Evolutionary conservation across 192 early-diverging fungal genomes (phyloP).

Genomic region (Entomortierella lignicola): DNA sequence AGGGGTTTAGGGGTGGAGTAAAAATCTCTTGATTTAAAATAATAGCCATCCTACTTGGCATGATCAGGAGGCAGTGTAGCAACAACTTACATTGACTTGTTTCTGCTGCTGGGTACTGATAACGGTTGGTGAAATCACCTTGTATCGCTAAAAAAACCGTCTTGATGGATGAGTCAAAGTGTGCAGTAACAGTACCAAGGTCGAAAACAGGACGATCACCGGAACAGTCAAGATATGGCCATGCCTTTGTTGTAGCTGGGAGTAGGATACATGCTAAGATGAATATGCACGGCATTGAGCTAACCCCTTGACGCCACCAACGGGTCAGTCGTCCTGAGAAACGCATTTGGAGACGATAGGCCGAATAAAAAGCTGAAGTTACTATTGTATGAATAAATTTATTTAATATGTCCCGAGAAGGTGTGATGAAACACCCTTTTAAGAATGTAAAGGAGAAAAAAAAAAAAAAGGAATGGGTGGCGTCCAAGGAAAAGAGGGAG

Average conservation of each 20-base stretch:
- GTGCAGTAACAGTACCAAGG: constrained; percentile 21
- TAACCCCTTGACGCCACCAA: constrained; percentile 17
- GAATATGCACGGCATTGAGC: not conserved
- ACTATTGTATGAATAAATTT: not conserved
- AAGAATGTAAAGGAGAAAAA: not conserved
- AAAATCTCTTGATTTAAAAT: no score
- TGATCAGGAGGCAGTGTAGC: not conserved
- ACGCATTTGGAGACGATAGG: not conserved
- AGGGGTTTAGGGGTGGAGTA: no score
- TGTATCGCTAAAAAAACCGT: constrained; percentile 6
- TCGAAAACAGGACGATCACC: constrained; percentile 13
- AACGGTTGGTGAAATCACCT: constrained; percentile 30
- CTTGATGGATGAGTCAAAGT: constrained; percentile 18
- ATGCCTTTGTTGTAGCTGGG: constrained; percentile 17
- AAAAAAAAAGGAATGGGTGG: not conserved
- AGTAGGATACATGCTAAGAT: not conserved
- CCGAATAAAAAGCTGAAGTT: not conserved
- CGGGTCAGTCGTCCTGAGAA: constrained; percentile 19
- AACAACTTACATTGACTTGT: constrained; percentile 46
- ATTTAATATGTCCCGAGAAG: not conserved
- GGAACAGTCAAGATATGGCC: constrained; percentile 51
- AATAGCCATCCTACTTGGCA: not conserved
- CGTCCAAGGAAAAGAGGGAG: not conserved
- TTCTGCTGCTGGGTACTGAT: constrained; percentile 20
- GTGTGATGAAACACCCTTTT: not conserved